Percentiles rank a stretch among this genome's conserved stretches.
Conservation (phyloP, 2,329 filamentous ascomycete genomes). For the Fusarium tanahbumbuense region DNA sequence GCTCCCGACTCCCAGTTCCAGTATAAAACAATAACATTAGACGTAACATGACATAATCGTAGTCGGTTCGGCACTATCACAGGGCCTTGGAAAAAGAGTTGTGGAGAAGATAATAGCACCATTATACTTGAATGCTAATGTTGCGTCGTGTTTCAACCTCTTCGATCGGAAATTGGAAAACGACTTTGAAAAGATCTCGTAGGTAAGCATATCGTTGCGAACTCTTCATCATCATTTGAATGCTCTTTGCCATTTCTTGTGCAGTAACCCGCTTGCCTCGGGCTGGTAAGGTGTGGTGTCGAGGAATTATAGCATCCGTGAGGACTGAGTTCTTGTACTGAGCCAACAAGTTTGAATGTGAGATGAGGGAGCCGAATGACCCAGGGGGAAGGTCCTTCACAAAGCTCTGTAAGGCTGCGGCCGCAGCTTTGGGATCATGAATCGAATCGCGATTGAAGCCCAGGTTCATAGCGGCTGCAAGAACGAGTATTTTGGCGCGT, state of each 20-base stretch:
- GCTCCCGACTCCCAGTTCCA: conserved; percentile 25
- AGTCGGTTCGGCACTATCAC: not conserved
- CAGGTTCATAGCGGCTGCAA: conserved; percentile 87
- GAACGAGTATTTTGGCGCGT: conserved; percentile 80
- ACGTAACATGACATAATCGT: conserved; percentile 25
- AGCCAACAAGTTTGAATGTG: conserved; percentile 77
- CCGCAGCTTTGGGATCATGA: conserved; percentile 57
- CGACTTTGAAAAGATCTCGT: conserved; percentile 82
- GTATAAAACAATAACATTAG: conserved; percentile 34
- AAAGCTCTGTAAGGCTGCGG: conserved; percentile 75
- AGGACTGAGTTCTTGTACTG: conserved; percentile 85
- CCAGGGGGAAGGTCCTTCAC: conserved; percentile 79
- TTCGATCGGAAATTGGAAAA: conserved; percentile 86
- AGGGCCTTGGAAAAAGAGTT: not conserved
- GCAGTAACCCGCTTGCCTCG: conserved; percentile 71
- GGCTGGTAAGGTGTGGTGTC: conserved; percentile 57
- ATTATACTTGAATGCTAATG: conserved; percentile 66
- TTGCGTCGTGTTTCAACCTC: conserved; percentile 77
- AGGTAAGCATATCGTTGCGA: conserved; percentile 80
- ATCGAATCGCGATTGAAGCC: conserved; percentile 76
- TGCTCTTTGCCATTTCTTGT: conserved; percentile 82
- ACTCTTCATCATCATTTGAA: conserved; percentile 78
- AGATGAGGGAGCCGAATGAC: conserved; percentile 79
- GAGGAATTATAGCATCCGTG: conserved; percentile 70
- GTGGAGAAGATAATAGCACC: not conserved